Conservation (phyloP, 345 rosid genomes). For the Eucalyptus curtisii region DNA sequence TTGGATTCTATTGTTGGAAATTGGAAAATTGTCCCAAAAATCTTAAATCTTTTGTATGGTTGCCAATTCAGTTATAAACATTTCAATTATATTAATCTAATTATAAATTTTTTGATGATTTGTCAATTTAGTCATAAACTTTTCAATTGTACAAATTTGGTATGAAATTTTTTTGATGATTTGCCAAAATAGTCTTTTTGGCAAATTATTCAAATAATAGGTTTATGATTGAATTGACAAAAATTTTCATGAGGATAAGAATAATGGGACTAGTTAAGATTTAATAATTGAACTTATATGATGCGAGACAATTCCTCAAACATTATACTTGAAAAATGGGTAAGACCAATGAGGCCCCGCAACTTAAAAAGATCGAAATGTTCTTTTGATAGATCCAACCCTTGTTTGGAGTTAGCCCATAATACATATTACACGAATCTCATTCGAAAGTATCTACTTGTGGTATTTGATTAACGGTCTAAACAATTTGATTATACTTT, state of each 20-base stretch:
- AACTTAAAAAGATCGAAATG: neutral
- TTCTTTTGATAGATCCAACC: too few relatives aligned
- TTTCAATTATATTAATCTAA: too few relatives aligned
- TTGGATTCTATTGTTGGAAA: too few relatives aligned
- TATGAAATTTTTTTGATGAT: too few relatives aligned
- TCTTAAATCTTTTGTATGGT: too few relatives aligned
- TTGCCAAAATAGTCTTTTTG: accelerated
- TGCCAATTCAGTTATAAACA: accelerated
- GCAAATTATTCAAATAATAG: too few relatives aligned
- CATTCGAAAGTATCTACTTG: neutral
- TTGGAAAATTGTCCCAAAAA: too few relatives aligned
- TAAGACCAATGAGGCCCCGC: neutral
- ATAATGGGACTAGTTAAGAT: too few relatives aligned
- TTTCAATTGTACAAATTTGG: too few relatives aligned
- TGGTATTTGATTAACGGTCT: neutral
- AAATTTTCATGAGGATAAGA: accelerated
- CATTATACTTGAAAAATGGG: neutral
- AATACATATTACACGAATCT: neutral
- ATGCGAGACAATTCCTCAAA: neutral
- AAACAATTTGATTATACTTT: neutral
- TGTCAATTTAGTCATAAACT: accelerated
- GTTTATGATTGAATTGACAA: accelerated
- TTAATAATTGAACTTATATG: neutral
- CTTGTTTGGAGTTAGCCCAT: neutral
- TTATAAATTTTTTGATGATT: accelerated